These are phyloP conservation scores for Tilletia walkeri DNA, from an alignment of 1,284 basidiomycete species.

Conservation along the genomic window DNA sequence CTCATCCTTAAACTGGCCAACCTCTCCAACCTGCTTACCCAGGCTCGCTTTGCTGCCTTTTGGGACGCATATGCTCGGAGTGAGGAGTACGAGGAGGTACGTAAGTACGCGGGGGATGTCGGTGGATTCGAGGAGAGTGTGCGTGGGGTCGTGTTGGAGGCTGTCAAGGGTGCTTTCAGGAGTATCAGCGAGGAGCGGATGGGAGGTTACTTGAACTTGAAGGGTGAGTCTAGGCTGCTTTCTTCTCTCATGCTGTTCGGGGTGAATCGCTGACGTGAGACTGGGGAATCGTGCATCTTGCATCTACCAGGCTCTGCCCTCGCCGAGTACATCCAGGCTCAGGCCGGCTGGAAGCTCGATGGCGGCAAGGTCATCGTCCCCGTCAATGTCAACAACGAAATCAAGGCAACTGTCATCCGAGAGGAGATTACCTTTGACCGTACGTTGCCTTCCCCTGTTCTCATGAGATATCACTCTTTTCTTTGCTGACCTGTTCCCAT, in stretches of 20 bases:
- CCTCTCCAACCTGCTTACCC: constrained; percentile 74
- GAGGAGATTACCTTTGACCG: constrained; percentile 84
- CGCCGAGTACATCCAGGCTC: constrained; percentile 64
- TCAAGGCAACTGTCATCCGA: constrained; percentile 87
- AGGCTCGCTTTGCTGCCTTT: constrained; percentile 86
- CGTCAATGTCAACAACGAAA: constrained; percentile 66
- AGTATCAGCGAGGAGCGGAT: constrained; percentile 70
- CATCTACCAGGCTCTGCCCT: constrained; percentile 62
- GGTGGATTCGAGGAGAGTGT: constrained; percentile 77
- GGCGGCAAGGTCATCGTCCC: constrained; percentile 70
- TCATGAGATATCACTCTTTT: neutral
- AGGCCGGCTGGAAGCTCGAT: constrained; percentile 74
- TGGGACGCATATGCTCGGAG: constrained; percentile 63
- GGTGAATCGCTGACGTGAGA: neutral
- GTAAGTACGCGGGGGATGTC: constrained; percentile 79
- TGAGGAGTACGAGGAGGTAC: constrained; percentile 67
- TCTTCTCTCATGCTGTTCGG: constrained; percentile 14
- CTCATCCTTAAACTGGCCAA: constrained; percentile 73
- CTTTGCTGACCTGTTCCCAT: constrained; percentile 19
- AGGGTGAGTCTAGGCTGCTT: constrained; percentile 59
- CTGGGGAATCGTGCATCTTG: too few species aligned
- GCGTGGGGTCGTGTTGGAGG: constrained; percentile 71
- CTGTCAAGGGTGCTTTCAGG: constrained; percentile 75
- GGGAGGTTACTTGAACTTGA: constrained; percentile 71
- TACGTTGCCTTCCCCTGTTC: constrained; percentile 62